Conservation (phyloP, 768 basidiomycete genomes). For the Lyophyllum decastes region DNA sequence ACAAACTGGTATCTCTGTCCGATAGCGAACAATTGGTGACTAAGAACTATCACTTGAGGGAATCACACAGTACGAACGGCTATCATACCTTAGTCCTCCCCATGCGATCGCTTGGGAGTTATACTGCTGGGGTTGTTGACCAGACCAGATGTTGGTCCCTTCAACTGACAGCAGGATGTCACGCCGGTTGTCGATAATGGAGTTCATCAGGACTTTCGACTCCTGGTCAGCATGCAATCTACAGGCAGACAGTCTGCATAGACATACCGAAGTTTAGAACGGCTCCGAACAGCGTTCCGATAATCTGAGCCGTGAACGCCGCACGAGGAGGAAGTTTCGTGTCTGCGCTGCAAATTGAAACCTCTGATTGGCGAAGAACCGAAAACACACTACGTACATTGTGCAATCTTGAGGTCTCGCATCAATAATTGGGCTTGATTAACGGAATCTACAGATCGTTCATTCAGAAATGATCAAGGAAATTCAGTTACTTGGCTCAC, state of each 20-base stretch:
- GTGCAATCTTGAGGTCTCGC: constrained; percentile 50
- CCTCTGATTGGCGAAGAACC: neutral
- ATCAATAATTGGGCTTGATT: constrained; percentile 43
- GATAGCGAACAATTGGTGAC: constrained; percentile 42
- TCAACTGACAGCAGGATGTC: constrained; percentile 53
- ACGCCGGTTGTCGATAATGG: constrained; percentile 51
- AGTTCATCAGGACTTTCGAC: constrained; percentile 54
- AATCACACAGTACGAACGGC: neutral
- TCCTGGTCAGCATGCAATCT: neutral
- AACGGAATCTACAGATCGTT: constrained; percentile 36
- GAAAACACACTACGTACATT: constrained; percentile 28
- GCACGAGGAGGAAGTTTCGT: constrained; percentile 51
- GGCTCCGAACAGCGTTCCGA: constrained; percentile 50
- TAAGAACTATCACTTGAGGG: constrained; percentile 8
- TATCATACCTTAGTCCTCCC: constrained; percentile 42
- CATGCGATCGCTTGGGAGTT: constrained; percentile 55
- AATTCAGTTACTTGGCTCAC: constrained; percentile 24
- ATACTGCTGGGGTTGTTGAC: constrained; percentile 50
- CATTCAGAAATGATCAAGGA: neutral
- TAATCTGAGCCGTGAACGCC: constrained; percentile 49
- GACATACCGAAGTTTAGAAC: constrained; percentile 44
- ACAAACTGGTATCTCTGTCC: constrained; percentile 52
- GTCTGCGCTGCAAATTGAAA: constrained; percentile 25
- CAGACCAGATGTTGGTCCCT: constrained; percentile 56
- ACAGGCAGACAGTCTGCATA: neutral